Evolutionary conservation across 2,329 filamentous ascomycete species (phyloP).

Genomic region (Epichloe aotearoae): DNA sequence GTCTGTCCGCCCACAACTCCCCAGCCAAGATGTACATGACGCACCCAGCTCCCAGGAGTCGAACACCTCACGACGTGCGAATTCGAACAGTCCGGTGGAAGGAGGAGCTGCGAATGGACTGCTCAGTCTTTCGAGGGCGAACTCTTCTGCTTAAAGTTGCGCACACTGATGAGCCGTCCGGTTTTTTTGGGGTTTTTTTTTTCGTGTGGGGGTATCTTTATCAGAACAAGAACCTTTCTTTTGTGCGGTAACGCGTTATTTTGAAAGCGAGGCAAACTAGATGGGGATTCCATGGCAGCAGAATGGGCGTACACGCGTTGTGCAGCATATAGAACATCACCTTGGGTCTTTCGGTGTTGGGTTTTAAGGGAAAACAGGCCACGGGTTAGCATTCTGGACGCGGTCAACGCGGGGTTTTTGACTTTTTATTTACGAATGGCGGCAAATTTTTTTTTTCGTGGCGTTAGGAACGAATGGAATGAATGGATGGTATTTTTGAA

Average conservation of each 20-base stretch:
- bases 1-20: constrained; percentile 14
- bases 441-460: not conserved
- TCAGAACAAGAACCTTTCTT: not conserved
- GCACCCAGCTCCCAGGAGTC: not conserved
- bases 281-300: not conserved
- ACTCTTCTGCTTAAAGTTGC: not conserved
- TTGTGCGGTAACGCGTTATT: not conserved
- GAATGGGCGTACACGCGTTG: not conserved
- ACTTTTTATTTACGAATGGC: not conserved
- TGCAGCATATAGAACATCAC: not conserved
- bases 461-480: not conserved
- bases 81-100: not conserved
- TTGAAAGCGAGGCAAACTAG: not conserved
- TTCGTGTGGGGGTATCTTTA: not conserved
- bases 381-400: not conserved
- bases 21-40: not conserved
- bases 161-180: not conserved
- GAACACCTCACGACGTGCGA: not conserved
- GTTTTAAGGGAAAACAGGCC: not conserved
- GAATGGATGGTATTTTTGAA: too few species aligned
- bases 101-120: not conserved
- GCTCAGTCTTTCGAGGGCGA: not conserved
- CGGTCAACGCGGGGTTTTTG: too few species aligned
- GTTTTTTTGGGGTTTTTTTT: too few species aligned
- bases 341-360: not conserved